Evolutionary conservation across 2,329 filamentous ascomycete genomes (phyloP), one percentile per base, ranked within the genome.

Genomic region (Phaeophleospora eucalypticola): DNA sequence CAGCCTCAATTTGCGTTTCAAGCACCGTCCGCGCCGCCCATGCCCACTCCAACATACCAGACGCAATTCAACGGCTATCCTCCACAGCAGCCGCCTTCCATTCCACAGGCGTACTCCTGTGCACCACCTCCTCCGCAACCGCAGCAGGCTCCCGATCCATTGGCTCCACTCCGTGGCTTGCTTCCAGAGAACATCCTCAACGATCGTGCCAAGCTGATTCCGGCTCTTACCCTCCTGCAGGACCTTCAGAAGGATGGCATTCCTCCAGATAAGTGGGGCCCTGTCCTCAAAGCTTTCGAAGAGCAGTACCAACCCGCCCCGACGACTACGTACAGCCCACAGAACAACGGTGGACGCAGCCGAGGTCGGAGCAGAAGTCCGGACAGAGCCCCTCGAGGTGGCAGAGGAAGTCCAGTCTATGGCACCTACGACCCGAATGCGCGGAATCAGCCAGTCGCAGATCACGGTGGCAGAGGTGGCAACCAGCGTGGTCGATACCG

Each of bases 141-240:
- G 47, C 59, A 51, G 35, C 56, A 46, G 44, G 33, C 50, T 15
- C 44, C 45, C 8, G 62, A 65, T 43, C 58, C 58, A 15, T 50
- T 65, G 19, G 61, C 45, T 4, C 60, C 57, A 19, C 51, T 63
- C 33, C 60, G 56, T 19, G 56, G 59, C 36, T 53, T 65, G 16
- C 53, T 71, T 15, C 67, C 68, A 16, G 57, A 63, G 16, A 65
- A 66, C 49, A 67, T 67, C 41, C 51, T 68, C 41, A 64, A 62
- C 44, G 61, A 67, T 37, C 58, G 57, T 15, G 67, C 56, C 52
- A 81, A 78, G 53, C 72, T 86, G 47, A 81, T 87, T 56, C 79
- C 86, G 64, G 86, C 89, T 62, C 74, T 90, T 45, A 74, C 85
- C 65, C 70, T 93, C 53, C 79, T 94, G 59, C 86, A 89, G 68